Percentiles rank a stretch among this genome's conserved stretches.
Conservation (phyloP, 208 protist genomes). For the Acanthamoeba lugdunensis region DNA sequence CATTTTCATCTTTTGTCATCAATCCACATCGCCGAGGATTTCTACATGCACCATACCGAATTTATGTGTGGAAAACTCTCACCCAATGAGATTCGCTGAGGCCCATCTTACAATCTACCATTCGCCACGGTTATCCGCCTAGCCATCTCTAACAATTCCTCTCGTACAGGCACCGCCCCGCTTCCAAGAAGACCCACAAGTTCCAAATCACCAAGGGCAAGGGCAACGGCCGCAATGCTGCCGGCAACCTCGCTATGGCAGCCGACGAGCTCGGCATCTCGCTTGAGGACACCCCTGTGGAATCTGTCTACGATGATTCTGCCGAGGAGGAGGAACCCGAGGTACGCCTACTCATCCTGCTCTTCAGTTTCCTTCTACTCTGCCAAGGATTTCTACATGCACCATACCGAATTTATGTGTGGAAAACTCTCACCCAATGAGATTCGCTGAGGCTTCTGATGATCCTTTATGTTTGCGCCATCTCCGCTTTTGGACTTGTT, state of each 20-base stretch:
- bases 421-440: slow-evolving; percentile 64
- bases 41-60: slow-evolving; percentile 63
- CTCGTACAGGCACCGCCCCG: not conserved
- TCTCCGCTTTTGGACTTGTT: not conserved
- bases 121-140: not conserved
- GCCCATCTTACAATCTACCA: not conserved
- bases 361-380: not conserved
- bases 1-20: not conserved
- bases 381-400: slow-evolving; percentile 38
- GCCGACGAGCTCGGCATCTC: not conserved
- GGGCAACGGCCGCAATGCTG: not conserved
- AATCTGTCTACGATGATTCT: not conserved
- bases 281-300: not conserved
- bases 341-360: not conserved
- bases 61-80: slow-evolving; percentile 54
- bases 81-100: slow-evolving; percentile 52
- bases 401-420: slow-evolving; percentile 57
- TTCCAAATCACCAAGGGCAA: not conserved
- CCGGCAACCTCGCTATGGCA: not conserved
- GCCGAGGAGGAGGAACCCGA: not conserved
- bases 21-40: not conserved
- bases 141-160: not conserved
- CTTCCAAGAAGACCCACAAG: slow-evolving; percentile 20
- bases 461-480: not conserved
- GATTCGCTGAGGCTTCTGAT: slow-evolving; percentile 1